phyloP scores from a whole-genome alignment of 257 asterid species.

The Rauvolfia tetraphylla region DNA sequence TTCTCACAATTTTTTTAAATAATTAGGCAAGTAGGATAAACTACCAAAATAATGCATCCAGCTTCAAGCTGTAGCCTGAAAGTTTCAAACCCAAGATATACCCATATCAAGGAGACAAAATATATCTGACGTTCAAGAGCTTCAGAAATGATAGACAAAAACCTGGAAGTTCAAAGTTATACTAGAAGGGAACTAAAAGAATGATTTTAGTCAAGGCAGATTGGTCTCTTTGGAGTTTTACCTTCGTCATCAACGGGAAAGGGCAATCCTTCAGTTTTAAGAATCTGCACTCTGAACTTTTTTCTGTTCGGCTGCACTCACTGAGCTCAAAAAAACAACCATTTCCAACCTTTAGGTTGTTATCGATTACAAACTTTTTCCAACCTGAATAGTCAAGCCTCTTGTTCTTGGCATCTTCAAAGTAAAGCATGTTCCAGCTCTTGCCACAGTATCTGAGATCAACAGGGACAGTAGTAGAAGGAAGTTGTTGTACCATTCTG shows the following conservation, averaged over 20 bases:
- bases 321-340: slow-evolving; percentile 50
- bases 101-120: background rate
- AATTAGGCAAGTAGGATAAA: background rate
- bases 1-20: background rate
- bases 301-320: slow-evolving; percentile 11
- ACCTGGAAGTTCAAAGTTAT: background rate
- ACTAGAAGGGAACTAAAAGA: background rate
- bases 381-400: slow-evolving; percentile 24
- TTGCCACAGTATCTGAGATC: slow-evolving; percentile 32
- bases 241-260: slow-evolving; percentile 13
- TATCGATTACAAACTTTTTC: slow-evolving; percentile 35
- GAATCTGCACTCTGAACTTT: slow-evolving; percentile 34
- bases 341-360: slow-evolving; percentile 39
- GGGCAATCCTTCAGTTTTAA: slow-evolving; percentile 23
- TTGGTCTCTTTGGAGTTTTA: slow-evolving; percentile 8
- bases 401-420: background rate
- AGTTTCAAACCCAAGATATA: background rate
- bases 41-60: too few relatives aligned
- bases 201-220: background rate
- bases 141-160: background rate
- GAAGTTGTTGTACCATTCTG: slow-evolving; percentile 14
- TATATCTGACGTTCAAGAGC: background rate
- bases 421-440: slow-evolving; percentile 34
- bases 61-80: background rate
- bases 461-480: slow-evolving; percentile 21